Base-by-base conservation (phyloP, 2,329 filamentous ascomycete species). In the Cladophialophora yegresii region DNA sequence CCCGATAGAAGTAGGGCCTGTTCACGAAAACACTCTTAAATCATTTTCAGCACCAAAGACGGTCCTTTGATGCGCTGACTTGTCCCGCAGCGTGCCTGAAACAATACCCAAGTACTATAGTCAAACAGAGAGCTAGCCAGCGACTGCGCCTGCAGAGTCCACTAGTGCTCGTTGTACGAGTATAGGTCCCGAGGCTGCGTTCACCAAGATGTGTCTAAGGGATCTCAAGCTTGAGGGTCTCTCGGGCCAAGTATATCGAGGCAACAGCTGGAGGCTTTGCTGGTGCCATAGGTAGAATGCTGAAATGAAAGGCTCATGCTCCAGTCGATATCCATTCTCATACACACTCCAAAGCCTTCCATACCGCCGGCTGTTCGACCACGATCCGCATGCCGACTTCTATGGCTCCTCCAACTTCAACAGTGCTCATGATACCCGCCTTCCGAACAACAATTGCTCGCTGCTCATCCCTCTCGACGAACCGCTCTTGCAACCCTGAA, bases 351-450 rank as follows among this genome's bases (percentile, higher is more conserved):
- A 67, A 53, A 8, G 32, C 10, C 30, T 50, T n/a, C 28, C 43
- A 61, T 9, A 26, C 47, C 26, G 59, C 58, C 8, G 70, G 65
- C 26, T 59, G 54, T 56, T 72, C 70, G 2, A 72, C 62, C 3
- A 72, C 58, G 51, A 72, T 69, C 26, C 54, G 63, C 69, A 72
- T 71, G 6, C 69, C 71, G 8, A 67, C 57, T 22, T 58, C 57
- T 33, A 72, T 64, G 2, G 59, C 63, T 10, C 71, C 71, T 9
- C 71, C 71, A 4, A 62, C 58, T 45, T 67, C 64, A n/a, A 72
- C 71, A 47, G 66, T 60, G 5, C 65, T 64, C 71, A 72, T 72
- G 56, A 72, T 65, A 12, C 71, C 71, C 12, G 71, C 71, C 51
- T 64, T 68, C 16, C 71, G 51, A 4, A 32, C 67, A 7, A 70